phyloP scores from a whole-genome alignment of 768 basidiomycete species.

The Crucibulum laeve region DNA sequence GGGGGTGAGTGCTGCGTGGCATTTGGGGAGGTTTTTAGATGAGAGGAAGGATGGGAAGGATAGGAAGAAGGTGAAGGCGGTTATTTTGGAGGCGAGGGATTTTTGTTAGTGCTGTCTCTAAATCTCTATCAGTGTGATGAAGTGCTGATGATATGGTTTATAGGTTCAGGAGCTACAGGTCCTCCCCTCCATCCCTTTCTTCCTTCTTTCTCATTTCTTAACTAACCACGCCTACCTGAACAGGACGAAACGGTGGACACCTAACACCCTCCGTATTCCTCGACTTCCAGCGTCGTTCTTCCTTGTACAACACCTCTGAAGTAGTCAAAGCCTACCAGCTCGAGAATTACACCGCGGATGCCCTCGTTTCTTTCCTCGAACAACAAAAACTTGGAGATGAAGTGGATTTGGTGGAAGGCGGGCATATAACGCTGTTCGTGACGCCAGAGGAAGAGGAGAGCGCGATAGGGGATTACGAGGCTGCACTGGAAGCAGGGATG shows the following conservation, averaged over 20 bases:
- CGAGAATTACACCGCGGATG: slow-evolving; percentile 50
- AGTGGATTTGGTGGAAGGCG: slow-evolving; percentile 62
- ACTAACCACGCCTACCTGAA: neutral
- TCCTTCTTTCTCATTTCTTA: neutral
- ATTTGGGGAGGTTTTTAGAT: slow-evolving; percentile 33
- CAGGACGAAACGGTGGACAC: slow-evolving; percentile 80
- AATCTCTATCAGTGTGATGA: neutral
- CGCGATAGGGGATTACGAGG: slow-evolving; percentile 41
- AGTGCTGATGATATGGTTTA: slow-evolving; percentile 1
- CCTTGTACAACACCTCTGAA: slow-evolving; percentile 46
- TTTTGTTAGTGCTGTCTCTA: slow-evolving; percentile 57
- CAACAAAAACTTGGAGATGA: slow-evolving; percentile 34
- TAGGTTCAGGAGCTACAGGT: slow-evolving; percentile 80
- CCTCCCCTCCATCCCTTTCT: neutral
- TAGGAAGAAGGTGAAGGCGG: slow-evolving; percentile 33
- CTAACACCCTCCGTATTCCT: slow-evolving; percentile 48
- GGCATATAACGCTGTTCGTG: slow-evolving; percentile 45
- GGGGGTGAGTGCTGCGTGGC: slow-evolving; percentile 71
- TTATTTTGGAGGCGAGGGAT: slow-evolving; percentile 80
- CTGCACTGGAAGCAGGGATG: slow-evolving; percentile 50
- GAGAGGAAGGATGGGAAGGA: slow-evolving; percentile 4
- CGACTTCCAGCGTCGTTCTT: slow-evolving; percentile 35
- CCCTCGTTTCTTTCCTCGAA: slow-evolving; percentile 46
- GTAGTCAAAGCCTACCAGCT: slow-evolving; percentile 49
- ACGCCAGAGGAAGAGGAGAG: slow-evolving; percentile 37